A percentile compares a stretch with the other conserved stretches of the same genome.
Conservation (phyloP, 305 asterid genomes). For the Striga hermonthica region DNA sequence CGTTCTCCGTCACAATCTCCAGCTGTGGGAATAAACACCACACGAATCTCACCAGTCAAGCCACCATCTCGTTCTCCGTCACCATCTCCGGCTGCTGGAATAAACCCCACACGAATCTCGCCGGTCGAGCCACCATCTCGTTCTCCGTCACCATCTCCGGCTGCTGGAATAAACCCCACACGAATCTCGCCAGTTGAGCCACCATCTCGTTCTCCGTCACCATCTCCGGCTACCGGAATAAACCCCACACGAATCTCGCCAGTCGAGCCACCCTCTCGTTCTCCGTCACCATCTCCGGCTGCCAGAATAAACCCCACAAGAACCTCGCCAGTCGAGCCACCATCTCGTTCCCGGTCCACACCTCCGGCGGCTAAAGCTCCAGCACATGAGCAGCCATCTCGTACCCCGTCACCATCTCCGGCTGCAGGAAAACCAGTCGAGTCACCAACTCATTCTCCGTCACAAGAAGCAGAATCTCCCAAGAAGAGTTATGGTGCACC, state of each 20-base stretch:
- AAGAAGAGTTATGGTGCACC: no score
- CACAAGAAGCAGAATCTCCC: background rate
- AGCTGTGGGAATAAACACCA: background rate
- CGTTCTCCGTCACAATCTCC: slow-evolving; percentile 10
- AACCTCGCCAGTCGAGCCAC: slow-evolving; percentile 17
- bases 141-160: background rate
- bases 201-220: background rate
- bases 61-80: slow-evolving; percentile 3
- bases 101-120: no score
- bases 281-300: background rate
- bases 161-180: background rate
- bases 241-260: background rate
- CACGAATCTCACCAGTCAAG: background rate
- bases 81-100: no score
- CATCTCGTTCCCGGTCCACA: slow-evolving; percentile 2
- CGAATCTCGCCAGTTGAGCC: background rate
- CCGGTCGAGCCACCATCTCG: slow-evolving; percentile 1
- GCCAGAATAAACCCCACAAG: no score
- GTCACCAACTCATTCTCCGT: background rate
- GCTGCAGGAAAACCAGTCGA: background rate
- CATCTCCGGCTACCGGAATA: background rate
- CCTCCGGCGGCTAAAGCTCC: slow-evolving; percentile 3
- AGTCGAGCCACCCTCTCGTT: background rate
- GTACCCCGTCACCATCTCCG: slow-evolving; percentile 8
- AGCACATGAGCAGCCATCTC: background rate